A percentile compares a stretch with the other conserved stretches of the same genome.
Conservation (phyloP, 2,329 filamentous ascomycete genomes). For the Aspergillus proliferans region DNA sequence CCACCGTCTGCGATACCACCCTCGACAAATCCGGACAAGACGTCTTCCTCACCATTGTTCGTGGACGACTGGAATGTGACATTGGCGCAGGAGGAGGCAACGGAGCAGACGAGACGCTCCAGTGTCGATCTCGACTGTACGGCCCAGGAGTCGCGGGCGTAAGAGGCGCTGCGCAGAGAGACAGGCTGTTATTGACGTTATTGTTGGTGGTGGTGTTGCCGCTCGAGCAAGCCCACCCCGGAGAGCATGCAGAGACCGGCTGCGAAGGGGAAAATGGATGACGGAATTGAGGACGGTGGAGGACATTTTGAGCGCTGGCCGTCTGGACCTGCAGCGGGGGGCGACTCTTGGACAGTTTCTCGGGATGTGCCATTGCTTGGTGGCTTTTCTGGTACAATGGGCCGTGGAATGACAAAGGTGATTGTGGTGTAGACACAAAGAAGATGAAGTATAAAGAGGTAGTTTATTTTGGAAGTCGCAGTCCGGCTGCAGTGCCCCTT, state of each 20-base stretch:
- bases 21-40: conserved; percentile 3
- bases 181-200: background rate
- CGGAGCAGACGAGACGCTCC: background rate
- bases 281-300: background rate
- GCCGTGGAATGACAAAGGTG: background rate
- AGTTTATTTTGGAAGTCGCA: background rate
- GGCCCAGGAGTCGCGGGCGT: background rate
- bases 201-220: no score
- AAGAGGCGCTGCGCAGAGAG: background rate
- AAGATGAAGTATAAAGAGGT: background rate
- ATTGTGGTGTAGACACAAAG: background rate
- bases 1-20: conserved; percentile 11
- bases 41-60: background rate
- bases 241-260: background rate
- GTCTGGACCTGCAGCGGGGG: background rate
- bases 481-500: background rate
- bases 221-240: background rate
- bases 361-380: background rate
- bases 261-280: background rate
- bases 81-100: background rate
- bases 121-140: background rate
- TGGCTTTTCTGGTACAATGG: background rate
- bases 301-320: background rate
- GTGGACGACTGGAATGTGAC: background rate
- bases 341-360: background rate